Base-by-base conservation (phyloP, 345 rosid genomes). In the Aurinia saxatilis region DNA sequence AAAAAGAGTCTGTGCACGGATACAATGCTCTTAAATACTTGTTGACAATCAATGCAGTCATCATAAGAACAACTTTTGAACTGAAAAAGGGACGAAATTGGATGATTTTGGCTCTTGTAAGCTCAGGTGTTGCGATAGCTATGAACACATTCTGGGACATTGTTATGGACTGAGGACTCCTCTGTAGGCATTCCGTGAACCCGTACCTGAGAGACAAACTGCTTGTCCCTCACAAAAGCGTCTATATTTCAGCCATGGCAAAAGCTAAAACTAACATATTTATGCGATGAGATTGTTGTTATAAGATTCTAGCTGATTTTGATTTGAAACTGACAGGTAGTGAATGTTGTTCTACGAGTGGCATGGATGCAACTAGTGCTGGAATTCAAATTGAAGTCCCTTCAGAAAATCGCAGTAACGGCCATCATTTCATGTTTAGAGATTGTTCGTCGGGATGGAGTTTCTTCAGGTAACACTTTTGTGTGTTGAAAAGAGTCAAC, bases 111-210 rank as follows among this genome's bases (percentile, higher is more conserved):
- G 88, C 88, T 36, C 67, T 84, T 50, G 57, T 78, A 55, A 77
- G 93, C 82, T 84, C 96, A 23, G 81, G 76, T 44, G 66, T 77
- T 2, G 90, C 83, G 2, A 58, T 61, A 13, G 63, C 60, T 2
- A 58, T 77, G 74, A 84, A 67, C 58, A 80, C 81, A 15, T 89
- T 75, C 45, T 86, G 90, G 90, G 95, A 89, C 57, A 71, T 86
- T 40, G 91, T 73, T 7, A 27, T 82, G 6, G 90, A 86, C 52
- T 86, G 90, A 90, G 96, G 96, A 30, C 90, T 90, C 7, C 72
- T 86, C 35, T 73, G 76, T 37, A 74, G 84, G 61, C 77, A 76
- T 45, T 89, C 96, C 13, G 73, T 71, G 73, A 86, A 86, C 56
- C 69, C 63, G 18, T 86, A 50, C 56, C 64, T 89, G 18, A 76